Evolutionary conservation across 164 flowering plant species (phyloP).

Genomic region (Magnolia officinalis): DNA sequence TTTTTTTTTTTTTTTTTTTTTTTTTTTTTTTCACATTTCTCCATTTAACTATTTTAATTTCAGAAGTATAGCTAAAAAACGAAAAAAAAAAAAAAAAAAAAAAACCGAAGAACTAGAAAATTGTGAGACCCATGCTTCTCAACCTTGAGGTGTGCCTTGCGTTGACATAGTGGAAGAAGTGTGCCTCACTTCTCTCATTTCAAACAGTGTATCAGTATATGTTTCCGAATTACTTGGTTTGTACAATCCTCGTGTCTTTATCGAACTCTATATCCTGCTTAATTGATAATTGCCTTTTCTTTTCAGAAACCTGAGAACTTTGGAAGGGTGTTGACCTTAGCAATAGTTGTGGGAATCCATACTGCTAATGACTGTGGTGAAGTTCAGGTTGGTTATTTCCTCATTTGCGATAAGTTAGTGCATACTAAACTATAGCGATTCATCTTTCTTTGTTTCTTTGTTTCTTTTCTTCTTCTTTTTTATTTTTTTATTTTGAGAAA

Average conservation of each 20-base stretch:
- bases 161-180: background rate
- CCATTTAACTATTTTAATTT: background rate
- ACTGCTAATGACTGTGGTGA: constrained; percentile 31
- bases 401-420: background rate
- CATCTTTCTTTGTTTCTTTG: background rate
- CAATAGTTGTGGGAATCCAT: constrained; percentile 32
- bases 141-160: background rate
- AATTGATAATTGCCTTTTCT: constrained; percentile 2
- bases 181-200: background rate
- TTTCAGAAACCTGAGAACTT: constrained; percentile 57
- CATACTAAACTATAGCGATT: background rate
- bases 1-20: too few species aligned
- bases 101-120: background rate
- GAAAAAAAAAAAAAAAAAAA: background rate
- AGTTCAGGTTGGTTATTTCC: constrained; percentile 29
- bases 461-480: too few species aligned
- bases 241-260: constrained; percentile 1
- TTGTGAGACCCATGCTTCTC: background rate
- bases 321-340: constrained; percentile 41
- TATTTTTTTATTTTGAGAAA: too few species aligned
- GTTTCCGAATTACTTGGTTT: background rate
- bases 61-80: background rate
- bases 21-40: background rate
- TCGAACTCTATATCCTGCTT: background rate
- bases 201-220: background rate